phyloP scores from a whole-genome alignment of 257 asterid species.

The Orobanche coerulescens region DNA sequence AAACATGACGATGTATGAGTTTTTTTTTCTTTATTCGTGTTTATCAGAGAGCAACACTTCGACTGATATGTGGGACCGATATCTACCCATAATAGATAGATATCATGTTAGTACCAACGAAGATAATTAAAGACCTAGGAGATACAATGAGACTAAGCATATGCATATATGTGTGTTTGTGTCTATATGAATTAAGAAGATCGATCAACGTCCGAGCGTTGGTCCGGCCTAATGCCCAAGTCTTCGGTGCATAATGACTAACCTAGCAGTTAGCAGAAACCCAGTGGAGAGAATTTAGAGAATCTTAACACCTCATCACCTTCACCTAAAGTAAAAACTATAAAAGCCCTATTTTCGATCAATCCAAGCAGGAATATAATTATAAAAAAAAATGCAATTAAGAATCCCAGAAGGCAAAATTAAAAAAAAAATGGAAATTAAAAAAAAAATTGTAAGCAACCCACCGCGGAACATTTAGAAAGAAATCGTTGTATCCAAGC shows the following conservation, averaged over 20 bases:
- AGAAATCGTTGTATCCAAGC: neutral
- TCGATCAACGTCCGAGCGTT: neutral
- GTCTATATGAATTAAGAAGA: neutral
- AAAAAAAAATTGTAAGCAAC: neutral
- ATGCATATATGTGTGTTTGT: neutral
- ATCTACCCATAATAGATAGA: neutral
- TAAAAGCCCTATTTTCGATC: neutral
- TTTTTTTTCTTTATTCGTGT: neutral
- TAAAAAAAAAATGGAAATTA: neutral
- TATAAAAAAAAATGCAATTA: too few species aligned
- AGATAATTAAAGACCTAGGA: neutral
- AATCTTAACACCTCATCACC: constrained; percentile 11
- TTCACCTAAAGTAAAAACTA: neutral
- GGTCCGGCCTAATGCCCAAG: neutral
- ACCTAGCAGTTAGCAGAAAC: constrained; percentile 5
- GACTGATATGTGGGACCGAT: neutral
- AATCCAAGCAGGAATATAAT: neutral
- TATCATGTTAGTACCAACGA: neutral
- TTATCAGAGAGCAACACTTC: neutral
- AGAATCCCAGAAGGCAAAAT: neutral
- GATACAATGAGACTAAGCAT: neutral
- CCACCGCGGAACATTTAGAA: neutral
- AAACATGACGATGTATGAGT: too few species aligned
- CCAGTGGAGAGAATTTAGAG: constrained; percentile 1
- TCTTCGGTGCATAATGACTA: neutral